Evolutionary conservation across 2,329 filamentous ascomycete genomes (phyloP).

Genomic region (Niveomyces coronatus): DNA sequence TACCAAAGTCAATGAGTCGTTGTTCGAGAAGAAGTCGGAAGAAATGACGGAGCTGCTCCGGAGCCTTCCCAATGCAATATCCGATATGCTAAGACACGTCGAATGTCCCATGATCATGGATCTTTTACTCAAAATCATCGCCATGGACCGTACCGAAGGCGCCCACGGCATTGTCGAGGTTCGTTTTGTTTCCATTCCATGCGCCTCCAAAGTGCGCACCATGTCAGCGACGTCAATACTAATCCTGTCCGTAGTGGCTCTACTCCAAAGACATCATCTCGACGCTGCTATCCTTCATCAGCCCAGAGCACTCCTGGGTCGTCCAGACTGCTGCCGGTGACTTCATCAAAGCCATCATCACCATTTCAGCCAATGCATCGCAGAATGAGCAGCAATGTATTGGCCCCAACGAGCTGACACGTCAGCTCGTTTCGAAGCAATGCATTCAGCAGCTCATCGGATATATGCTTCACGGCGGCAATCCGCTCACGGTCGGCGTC

Average conservation of each 20-base stretch:
- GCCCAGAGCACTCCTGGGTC: slow-evolving; percentile 73
- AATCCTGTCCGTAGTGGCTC: slow-evolving; percentile 57
- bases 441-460: slow-evolving; percentile 78
- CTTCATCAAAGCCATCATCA: slow-evolving; percentile 97
- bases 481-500: slow-evolving; percentile 89
- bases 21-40: slow-evolving; percentile 95
- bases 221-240: slow-evolving; percentile 15
- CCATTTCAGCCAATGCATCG: slow-evolving; percentile 94
- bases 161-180: slow-evolving; percentile 92
- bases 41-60: slow-evolving; percentile 92
- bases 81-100: slow-evolving; percentile 82
- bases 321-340: slow-evolving; percentile 95
- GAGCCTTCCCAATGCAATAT: slow-evolving; percentile 67
- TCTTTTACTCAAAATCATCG: slow-evolving; percentile 90
- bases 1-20: slow-evolving; percentile 95
- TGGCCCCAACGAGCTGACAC: slow-evolving; percentile 90
- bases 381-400: slow-evolving; percentile 99
- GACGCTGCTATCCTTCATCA: slow-evolving; percentile 74
- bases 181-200: slow-evolving; percentile 25
- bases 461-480: slow-evolving; percentile 89
- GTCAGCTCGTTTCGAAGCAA: slow-evolving; percentile 78
- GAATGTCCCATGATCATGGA: slow-evolving; percentile 99
- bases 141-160: slow-evolving; percentile 82
- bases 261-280: slow-evolving; percentile 84
- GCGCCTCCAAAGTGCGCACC: too few species aligned